Conservation (phyloP, 2,329 filamentous ascomycete species). For the Stromatinia cepivora region DNA sequence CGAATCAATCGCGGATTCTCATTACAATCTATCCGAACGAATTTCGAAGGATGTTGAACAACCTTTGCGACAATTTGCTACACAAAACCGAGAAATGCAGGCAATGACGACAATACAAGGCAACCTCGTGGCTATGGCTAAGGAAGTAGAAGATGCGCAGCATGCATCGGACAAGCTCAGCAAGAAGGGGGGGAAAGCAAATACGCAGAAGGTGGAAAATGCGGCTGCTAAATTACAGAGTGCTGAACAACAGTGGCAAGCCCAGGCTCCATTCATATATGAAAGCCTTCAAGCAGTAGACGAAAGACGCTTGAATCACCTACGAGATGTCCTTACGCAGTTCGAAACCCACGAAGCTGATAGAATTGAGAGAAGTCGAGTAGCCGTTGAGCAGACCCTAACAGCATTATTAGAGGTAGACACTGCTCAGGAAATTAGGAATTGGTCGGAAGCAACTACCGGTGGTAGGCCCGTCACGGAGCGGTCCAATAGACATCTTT, state of each 20-base stretch:
- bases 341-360: conserved; percentile 92
- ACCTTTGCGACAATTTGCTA: conserved; percentile 74
- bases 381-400: conserved; percentile 75
- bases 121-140: conserved; percentile 78
- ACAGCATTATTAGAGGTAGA: conserved; percentile 82
- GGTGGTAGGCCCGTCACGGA: conserved; percentile 42
- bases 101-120: conserved; percentile 78
- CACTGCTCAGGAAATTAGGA: conserved; percentile 82
- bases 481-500: conserved; percentile 36
- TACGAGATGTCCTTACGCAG: conserved; percentile 88
- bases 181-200: conserved; percentile 75
- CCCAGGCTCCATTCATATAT: conserved; percentile 91
- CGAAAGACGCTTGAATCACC: conserved; percentile 82
- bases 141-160: conserved; percentile 80
- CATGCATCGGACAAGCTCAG: conserved; percentile 82
- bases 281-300: conserved; percentile 90
- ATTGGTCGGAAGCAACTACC: conserved; percentile 54
- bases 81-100: conserved; percentile 71
- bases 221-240: conserved; percentile 73
- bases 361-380: conserved; percentile 72
- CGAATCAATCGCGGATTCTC: conserved; percentile 78
- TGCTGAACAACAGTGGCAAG: conserved; percentile 85
- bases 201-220: conserved; percentile 72
- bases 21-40: conserved; percentile 75
- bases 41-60: conserved; percentile 88